These are phyloP conservation scores for Arabis alpina DNA, from an alignment of 345 rosid species.

Conservation along the genomic window DNA sequence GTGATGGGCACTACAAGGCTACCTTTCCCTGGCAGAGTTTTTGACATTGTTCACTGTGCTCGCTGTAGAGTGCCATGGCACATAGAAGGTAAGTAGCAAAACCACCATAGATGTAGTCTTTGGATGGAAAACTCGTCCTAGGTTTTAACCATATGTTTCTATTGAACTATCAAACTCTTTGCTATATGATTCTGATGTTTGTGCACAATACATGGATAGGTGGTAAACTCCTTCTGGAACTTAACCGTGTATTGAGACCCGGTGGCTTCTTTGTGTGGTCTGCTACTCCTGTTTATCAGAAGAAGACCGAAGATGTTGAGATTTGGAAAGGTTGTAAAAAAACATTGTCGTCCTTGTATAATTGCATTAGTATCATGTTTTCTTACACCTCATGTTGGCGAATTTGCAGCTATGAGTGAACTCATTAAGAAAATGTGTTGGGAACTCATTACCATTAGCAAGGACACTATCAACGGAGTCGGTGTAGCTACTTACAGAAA, in stretches of 20 bases:
- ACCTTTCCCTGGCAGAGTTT: conserved; percentile 91
- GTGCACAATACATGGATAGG: conserved; percentile 51
- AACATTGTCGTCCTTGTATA: conserved; percentile 11
- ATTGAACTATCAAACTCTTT: neutral
- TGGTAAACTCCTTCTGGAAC: conserved; percentile 89
- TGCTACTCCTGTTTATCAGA: conserved; percentile 97
- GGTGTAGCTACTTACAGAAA: conserved; percentile 82
- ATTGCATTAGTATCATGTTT: conserved; percentile 36
- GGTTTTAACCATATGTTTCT: conserved; percentile 6
- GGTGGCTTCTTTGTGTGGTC: conserved; percentile 98
- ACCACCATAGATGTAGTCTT: conserved; percentile 15
- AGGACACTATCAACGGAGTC: conserved; percentile 72
- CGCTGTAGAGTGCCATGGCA: conserved; percentile 99
- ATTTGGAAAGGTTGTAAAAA: conserved; percentile 77
- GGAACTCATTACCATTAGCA: conserved; percentile 75
- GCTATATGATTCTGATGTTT: conserved; percentile 13
- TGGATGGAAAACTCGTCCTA: neutral
- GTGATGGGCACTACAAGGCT: conserved; percentile 98
- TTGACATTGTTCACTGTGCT: conserved; percentile 94
- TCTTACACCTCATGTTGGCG: conserved; percentile 31
- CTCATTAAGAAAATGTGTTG: conserved; percentile 87
- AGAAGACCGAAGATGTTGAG: conserved; percentile 70
- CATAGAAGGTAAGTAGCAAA: conserved; percentile 72
- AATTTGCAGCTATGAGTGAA: conserved; percentile 75
- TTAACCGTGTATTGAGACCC: conserved; percentile 82